phyloP scores from a whole-genome alignment of 192 early-diverging fungal genomes.

The Mortierella alpina region DNA sequence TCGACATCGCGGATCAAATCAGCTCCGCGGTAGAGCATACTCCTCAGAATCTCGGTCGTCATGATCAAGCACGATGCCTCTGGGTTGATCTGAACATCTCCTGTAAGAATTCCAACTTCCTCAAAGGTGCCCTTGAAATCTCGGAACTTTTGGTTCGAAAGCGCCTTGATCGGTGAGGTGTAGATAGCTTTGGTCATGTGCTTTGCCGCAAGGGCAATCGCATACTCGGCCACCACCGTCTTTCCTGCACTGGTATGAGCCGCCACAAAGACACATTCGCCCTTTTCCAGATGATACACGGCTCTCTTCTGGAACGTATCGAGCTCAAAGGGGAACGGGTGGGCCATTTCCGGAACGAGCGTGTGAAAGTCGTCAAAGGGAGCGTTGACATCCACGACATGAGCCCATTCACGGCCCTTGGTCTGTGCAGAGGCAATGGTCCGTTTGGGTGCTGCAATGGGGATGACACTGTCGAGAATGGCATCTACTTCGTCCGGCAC shows the following conservation, averaged over 20 bases:
- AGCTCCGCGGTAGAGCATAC: slow-evolving; percentile 97
- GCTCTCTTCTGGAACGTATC: slow-evolving; percentile 98
- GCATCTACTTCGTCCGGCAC: slow-evolving; percentile 33
- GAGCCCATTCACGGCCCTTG: slow-evolving; percentile 86
- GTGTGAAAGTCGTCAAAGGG: slow-evolving; percentile 91
- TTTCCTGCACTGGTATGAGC: slow-evolving; percentile 99
- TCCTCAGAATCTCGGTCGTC: slow-evolving; percentile 98
- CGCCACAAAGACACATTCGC: slow-evolving; percentile 96
- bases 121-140: slow-evolving; percentile 89
- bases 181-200: slow-evolving; percentile 98
- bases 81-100: slow-evolving; percentile 96
- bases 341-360: slow-evolving; percentile 90
- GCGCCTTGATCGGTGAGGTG: slow-evolving; percentile 98
- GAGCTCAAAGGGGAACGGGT: slow-evolving; percentile 92
- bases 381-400: slow-evolving; percentile 88
- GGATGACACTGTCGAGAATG: slow-evolving; percentile 30
- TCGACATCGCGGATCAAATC: slow-evolving; percentile 97
- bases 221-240: slow-evolving; percentile 98
- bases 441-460: slow-evolving; percentile 15
- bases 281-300: slow-evolving; percentile 94
- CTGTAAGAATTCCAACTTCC: slow-evolving; percentile 97
- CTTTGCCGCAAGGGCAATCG: slow-evolving; percentile 91
- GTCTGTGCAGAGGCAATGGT: slow-evolving; percentile 18
- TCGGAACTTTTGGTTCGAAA: slow-evolving; percentile 98
- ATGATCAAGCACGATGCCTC: slow-evolving; percentile 98